Base-by-base conservation (phyloP, 2,329 filamentous ascomycete species). In the Pezicula radicicola region DNA sequence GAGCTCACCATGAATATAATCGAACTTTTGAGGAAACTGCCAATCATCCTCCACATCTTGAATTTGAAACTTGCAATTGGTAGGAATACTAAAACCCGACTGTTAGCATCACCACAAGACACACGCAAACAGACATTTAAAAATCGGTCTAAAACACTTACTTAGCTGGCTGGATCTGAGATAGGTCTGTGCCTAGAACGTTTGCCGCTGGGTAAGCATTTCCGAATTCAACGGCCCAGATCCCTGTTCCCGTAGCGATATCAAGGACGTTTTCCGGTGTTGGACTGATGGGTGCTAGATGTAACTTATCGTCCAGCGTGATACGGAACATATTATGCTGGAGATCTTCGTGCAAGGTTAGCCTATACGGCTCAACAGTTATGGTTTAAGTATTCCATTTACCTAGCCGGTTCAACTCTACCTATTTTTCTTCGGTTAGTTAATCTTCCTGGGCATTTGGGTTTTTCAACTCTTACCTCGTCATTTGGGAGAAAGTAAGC, bases 181-280 rank as follows among this genome's bases (percentile, higher is more conserved):
- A 76, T 21, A 86, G 70, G 62, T 86, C 83, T 27, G 84, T 67
- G 19, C 82, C 83, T 28, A 79, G 66, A 48, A 86, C 80, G 66
- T 80, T 77, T 44, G 82, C 77, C 18, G 79, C 64, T 9, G 74
- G 74, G 62, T 80, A 84, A 63, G 46, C 25, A 35, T 55, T 42
- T 27, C 21, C 53, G 25, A 48, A 51, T 1, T 51, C 49, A 27
- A 51, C 40, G 4, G 49, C 49, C 49, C 49, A 51, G 7, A 51
- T 51, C 18, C 49, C 49, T 13, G 49, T 51, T n/a, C 47, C 47
- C 8, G 47, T 49, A n/a, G 36, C 47, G 15, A 49, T 27, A 33
- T 73, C 71, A 2, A 73, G 63, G 6, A 72, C 51, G 25, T 54
- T 60, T 10, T 63, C 60, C 3, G 59, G 58, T 2, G 59, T 55